Base-by-base conservation (phyloP, 169 alveolate species). In the Eimeria tenella region DNA sequence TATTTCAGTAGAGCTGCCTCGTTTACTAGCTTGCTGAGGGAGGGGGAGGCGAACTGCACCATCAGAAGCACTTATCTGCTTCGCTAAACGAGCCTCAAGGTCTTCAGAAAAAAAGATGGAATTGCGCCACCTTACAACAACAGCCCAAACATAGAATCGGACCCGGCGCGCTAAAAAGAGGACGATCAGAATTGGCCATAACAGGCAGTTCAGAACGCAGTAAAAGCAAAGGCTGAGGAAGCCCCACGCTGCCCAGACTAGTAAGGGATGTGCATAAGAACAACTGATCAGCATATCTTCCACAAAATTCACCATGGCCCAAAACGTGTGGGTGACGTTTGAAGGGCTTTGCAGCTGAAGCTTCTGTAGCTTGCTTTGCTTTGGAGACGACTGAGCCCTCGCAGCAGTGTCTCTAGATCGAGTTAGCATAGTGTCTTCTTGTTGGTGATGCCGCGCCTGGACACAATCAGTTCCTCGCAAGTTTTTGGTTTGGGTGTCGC, bases 31-130 rank as follows among this genome's bases (percentile, higher is more conserved):
- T 5, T n/a, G 55, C 17, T 50, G 88, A 19, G 86, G 21, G 15
- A n/a, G 15, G 3, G 23, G 23, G 7, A 52, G 25, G 49, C 62
- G 60, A 3, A 21, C n/a, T 55, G 73, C 11, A 0, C 88, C 11
- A 52, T 25, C 13, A 42, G 62, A 9, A 53, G 62, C 25, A 9
- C 11, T 9, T 55, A 19, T 19, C 84, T 31, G 84, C 62, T 42
- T 52, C 50, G n/a, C 42, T 52, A 53, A 9, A 7, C 49, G 71
- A 13, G 88, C 88, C 7, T 52, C 53, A 8, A 79, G 19, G 53
- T 79, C 88, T 7, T 79, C 71, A 9, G 88, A 79, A 79, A 79
- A 79, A 79, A 79, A 68, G 53, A 31, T 53, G 17, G 88, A 55
- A n/a, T 50, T 21, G 71, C 53, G 19, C n/a, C 50, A 55, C 52